Evolutionary conservation across 192 early-diverging fungal species (phyloP).

Genomic region (Backusella tarrabulga): DNA sequence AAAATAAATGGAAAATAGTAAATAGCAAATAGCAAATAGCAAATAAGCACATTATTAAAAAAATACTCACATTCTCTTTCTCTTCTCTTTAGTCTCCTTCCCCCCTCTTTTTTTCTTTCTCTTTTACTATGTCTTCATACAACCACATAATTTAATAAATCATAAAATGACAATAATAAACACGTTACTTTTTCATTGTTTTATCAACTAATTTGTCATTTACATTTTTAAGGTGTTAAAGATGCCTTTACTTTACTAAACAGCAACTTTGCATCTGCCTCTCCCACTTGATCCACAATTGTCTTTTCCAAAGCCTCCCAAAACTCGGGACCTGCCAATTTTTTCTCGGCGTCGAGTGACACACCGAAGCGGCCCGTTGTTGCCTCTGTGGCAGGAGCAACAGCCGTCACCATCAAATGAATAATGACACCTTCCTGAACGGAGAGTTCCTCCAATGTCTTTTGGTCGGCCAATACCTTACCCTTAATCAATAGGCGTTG

Average conservation of each 20-base stretch:
- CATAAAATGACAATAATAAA: not conserved
- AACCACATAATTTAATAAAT: not conserved
- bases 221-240: not conserved
- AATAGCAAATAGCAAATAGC: not conserved
- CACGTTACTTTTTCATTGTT: not conserved
- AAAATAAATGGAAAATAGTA: not conserved
- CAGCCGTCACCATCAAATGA: constrained; percentile 49
- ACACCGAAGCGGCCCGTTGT: constrained; percentile 10
- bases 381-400: not conserved
- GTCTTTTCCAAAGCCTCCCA: constrained; percentile 19
- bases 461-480: constrained; percentile 54
- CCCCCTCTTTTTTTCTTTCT: not conserved
- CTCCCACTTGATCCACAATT: constrained; percentile 6
- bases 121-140: not conserved
- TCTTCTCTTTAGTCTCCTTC: not conserved
- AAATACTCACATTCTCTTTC: too few species aligned
- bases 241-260: constrained; percentile 11
- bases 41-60: not conserved
- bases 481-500: constrained; percentile 63
- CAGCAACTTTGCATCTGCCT: constrained; percentile 9
- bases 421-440: constrained; percentile 41
- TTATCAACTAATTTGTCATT: not conserved
- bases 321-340: constrained; percentile 13
- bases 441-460: constrained; percentile 49
- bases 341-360: constrained; percentile 8